Conservation (phyloP, 164 flowering plant genomes). For the Vitis cinerea region DNA sequence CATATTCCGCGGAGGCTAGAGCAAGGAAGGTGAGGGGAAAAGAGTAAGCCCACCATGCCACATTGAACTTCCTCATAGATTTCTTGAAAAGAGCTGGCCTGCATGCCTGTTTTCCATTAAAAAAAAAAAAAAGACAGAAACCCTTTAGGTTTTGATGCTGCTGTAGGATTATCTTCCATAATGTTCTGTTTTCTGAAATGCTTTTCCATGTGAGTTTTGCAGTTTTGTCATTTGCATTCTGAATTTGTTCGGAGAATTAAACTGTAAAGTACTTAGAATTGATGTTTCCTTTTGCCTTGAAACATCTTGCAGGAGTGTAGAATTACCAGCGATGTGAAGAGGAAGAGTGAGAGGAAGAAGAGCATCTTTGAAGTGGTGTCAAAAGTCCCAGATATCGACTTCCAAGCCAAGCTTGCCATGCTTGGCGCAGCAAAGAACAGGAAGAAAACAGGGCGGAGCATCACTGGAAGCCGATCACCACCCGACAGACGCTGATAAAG, state of each 20-base stretch:
- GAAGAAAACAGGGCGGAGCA: constrained; percentile 29
- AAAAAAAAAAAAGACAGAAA: neutral
- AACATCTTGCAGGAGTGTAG: neutral
- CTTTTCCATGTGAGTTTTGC: too few species aligned
- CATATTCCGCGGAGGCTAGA: constrained; percentile 27
- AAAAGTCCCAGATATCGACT: constrained; percentile 31
- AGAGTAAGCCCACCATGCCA: constrained; percentile 38
- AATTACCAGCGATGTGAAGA: constrained; percentile 29
- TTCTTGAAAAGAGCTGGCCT: constrained; percentile 35
- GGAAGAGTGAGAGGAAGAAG: constrained; percentile 34
- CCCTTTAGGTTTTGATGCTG: too few species aligned
- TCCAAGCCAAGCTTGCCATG: constrained; percentile 35
- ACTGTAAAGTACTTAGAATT: neutral
- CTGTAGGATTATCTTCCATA: too few species aligned
- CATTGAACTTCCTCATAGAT: constrained; percentile 23
- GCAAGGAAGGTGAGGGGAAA: constrained; percentile 26
- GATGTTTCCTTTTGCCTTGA: too few species aligned
- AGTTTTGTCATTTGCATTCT: too few species aligned
- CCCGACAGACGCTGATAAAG: constrained; percentile 26
- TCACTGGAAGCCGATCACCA: constrained; percentile 13
- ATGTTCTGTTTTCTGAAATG: too few species aligned
- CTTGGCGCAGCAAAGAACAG: constrained; percentile 34
- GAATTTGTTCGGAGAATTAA: neutral
- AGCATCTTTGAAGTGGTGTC: constrained; percentile 30
- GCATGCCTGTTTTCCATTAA: constrained; percentile 18